Conservation (phyloP, 257 asterid species). For the Primulina eburnea region DNA sequence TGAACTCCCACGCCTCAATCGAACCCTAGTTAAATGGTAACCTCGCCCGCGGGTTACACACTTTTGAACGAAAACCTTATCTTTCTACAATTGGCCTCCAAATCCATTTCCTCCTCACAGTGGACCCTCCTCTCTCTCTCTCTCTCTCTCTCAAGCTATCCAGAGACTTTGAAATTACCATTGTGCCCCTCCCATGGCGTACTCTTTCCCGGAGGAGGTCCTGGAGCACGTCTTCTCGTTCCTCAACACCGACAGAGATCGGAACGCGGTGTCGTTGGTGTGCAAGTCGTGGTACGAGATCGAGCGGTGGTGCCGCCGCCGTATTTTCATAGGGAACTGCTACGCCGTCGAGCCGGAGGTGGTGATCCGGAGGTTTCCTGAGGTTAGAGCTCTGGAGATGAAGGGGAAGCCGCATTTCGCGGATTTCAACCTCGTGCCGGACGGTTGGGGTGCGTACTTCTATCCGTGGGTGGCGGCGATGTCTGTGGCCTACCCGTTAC, state of each 20-base stretch:
- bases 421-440: constrained; percentile 85
- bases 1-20: constrained; percentile 6
- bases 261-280: constrained; percentile 79
- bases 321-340: constrained; percentile 79
- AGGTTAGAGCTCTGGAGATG: constrained; percentile 65
- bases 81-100: constrained; percentile 40
- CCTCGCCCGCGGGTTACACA: constrained; percentile 36
- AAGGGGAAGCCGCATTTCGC: constrained; percentile 98
- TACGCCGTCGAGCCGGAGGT: constrained; percentile 67
- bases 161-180: constrained; percentile 36
- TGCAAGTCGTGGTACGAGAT: constrained; percentile 95
- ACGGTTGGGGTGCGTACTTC: constrained; percentile 82
- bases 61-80: constrained; percentile 53
- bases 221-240: constrained; percentile 80
- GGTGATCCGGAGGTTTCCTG: constrained; percentile 78
- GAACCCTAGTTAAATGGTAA: constrained; percentile 42
- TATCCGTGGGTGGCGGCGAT: constrained; percentile 72
- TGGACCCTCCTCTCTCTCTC: constrained; percentile 11
- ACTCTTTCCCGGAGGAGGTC: constrained; percentile 82
- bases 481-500: constrained; percentile 64
- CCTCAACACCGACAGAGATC: constrained; percentile 55
- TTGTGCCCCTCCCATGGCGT: constrained; percentile 58
- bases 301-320: constrained; percentile 83
- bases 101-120: constrained; percentile 35
- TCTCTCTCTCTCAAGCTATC: constrained; percentile 29